A percentile compares a stretch with the other conserved stretches of the same genome.
phyloP scores from a whole-genome alignment of 1,284 basidiomycete species.

The Cryptococcus sp. region DNA sequence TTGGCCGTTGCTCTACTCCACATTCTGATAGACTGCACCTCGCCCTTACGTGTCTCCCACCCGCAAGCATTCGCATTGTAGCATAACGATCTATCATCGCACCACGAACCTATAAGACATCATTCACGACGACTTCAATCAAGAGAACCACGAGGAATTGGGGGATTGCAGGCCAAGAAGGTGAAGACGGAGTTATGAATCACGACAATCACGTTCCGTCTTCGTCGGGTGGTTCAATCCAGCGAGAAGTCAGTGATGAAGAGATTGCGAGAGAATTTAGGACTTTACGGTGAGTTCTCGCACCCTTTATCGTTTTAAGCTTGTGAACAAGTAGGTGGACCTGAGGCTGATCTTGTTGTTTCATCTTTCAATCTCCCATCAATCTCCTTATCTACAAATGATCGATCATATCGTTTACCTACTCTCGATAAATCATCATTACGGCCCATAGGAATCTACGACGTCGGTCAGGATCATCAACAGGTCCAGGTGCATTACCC shows the following conservation, averaged over 20 bases:
- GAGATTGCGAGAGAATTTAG: slow-evolving; percentile 83
- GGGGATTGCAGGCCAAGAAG: background rate
- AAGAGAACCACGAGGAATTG: background rate
- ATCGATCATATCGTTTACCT: too few species aligned
- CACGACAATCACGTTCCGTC: background rate
- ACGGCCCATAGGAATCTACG: slow-evolving; percentile 58
- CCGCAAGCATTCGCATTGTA: too few species aligned
- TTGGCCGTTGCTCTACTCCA: too few species aligned
- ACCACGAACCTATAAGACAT: too few species aligned
- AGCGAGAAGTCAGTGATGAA: slow-evolving; percentile 54
- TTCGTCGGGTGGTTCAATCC: too few species aligned
- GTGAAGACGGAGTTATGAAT: background rate
- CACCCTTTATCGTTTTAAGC: background rate
- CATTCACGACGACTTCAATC: background rate
- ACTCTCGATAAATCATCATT: background rate
- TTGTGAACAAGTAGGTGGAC: background rate
- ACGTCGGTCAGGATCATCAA: slow-evolving; percentile 67
- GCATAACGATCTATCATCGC: too few species aligned
- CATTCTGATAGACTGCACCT: too few species aligned
- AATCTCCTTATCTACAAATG: background rate
- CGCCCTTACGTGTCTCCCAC: too few species aligned
- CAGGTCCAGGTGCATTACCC: slow-evolving; percentile 68
- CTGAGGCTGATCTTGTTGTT: background rate
- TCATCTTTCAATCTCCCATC: background rate
- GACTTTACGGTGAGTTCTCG: slow-evolving; percentile 55